Percentiles rank a stretch among this genome's conserved stretches.
phyloP scores from a whole-genome alignment of 108 stramenopile species.

The Nitzschia sp. region DNA sequence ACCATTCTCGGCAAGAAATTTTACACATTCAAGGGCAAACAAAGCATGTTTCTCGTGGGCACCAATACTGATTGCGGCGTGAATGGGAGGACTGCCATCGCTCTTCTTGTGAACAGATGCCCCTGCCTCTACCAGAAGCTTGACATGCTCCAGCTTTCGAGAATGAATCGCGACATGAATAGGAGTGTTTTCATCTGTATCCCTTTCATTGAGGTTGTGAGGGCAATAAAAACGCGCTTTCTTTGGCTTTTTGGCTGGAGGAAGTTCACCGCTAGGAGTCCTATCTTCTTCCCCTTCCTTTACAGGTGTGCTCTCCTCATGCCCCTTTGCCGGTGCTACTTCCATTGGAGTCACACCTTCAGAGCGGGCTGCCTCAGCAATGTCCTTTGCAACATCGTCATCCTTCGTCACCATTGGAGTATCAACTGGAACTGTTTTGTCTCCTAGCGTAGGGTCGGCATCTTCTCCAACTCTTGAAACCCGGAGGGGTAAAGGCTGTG shows the following conservation, averaged over 20 bases:
- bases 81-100: conserved; percentile 80
- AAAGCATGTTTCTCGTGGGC: conserved; percentile 57
- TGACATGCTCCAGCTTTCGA: conserved; percentile 79
- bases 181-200: conserved; percentile 87
- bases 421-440: conserved; percentile 12
- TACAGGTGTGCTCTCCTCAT: not conserved
- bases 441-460: not conserved
- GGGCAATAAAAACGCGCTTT: conserved; percentile 62
- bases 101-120: conserved; percentile 69
- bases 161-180: conserved; percentile 84
- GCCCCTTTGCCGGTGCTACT: not conserved
- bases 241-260: conserved; percentile 8
- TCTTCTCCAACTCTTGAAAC: conserved; percentile 9
- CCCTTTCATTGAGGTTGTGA: conserved; percentile 80
- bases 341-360: conserved; percentile 4
- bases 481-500: conserved; percentile 29
- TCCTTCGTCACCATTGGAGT: conserved; percentile 3
- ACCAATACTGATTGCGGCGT: conserved; percentile 83
- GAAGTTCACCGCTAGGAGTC: not conserved
- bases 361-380: conserved; percentile 9
- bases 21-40: conserved; percentile 76
- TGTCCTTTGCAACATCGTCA: not conserved
- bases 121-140: conserved; percentile 71
- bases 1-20: conserved; percentile 50
- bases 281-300: conserved; percentile 8